phyloP scores from a whole-genome alignment of 805 yeast genomes.

The Candida dendrica region DNA sequence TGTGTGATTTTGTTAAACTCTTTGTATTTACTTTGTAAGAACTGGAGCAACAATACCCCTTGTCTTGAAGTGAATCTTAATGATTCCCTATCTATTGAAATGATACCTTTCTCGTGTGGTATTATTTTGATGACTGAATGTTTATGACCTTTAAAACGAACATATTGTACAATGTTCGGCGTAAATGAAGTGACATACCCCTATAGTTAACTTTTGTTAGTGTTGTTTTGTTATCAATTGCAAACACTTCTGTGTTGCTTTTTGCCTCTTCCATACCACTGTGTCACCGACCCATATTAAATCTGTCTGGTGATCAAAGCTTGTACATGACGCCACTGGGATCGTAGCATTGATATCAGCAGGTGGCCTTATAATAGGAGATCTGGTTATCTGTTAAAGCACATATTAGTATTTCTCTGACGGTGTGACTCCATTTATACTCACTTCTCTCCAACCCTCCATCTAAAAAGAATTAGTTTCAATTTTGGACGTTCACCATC shows the following conservation, averaged over 20 bases:
- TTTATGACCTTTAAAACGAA: conserved; percentile 47
- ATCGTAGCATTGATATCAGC: conserved; percentile 8
- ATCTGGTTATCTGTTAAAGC: conserved; percentile 8
- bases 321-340: conserved; percentile 19
- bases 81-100: conserved; percentile 46
- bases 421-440: no score
- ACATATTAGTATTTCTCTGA: no score
- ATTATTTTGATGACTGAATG: conserved; percentile 45
- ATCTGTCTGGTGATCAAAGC: conserved; percentile 69
- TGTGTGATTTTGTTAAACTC: conserved; percentile 35
- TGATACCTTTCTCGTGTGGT: conserved; percentile 48
- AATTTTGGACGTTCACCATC: no score
- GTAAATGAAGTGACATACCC: conserved; percentile 33
- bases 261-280: conserved; percentile 39
- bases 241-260: conserved; percentile 6
- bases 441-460: conserved; percentile 22
- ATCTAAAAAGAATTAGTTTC: conserved; percentile 8
- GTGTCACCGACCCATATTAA: conserved; percentile 82
- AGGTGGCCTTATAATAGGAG: conserved; percentile 18
- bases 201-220: conserved; percentile 3
- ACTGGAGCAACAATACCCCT: conserved; percentile 41
- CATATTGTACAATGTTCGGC: conserved; percentile 46
- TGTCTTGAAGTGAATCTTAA: conserved; percentile 48
- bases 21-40: conserved; percentile 24
- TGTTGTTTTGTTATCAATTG: not conserved